These are phyloP conservation scores for Tylopilus plumbeoviolaceoides DNA, from an alignment of 768 basidiomycete genomes.

Conservation along the genomic window DNA sequence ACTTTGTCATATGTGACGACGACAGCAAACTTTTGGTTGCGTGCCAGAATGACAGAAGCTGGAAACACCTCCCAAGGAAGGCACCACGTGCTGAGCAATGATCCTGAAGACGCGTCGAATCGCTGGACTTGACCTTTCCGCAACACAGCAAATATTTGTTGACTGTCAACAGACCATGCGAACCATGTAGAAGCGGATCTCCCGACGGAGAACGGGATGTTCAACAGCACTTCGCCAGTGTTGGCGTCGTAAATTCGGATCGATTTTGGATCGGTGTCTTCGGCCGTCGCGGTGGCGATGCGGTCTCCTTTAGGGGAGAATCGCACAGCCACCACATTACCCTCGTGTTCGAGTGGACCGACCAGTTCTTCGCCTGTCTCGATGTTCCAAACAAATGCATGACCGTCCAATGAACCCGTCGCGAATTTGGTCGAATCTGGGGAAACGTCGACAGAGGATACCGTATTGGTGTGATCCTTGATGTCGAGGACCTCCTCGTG, in stretches of 20 bases:
- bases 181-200: not conserved
- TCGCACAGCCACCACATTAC: no score
- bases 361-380: not conserved
- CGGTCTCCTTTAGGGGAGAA: no score
- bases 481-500: no score
- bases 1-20: rapidly evolving
- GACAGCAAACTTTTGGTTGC: no score
- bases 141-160: not conserved
- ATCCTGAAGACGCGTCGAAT: no score
- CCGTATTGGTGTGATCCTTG: no score
- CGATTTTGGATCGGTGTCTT: not conserved
- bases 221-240: no score
- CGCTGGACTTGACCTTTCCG: not conserved
- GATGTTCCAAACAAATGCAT: not conserved
- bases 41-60: not conserved
- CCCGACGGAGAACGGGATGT: not conserved
- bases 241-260: slow-evolving; percentile 4
- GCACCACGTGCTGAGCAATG: not conserved
- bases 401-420: not conserved
- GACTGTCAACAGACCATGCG: slow-evolving; percentile 6
- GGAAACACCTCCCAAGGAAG: not conserved
- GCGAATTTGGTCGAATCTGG: no score
- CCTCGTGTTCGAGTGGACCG: no score
- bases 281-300: no score
- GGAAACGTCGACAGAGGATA: no score